These are phyloP conservation scores for Podospora pseudocomata DNA, from an alignment of 495 filamentous ascomycete genomes.

Conservation along the genomic window DNA sequence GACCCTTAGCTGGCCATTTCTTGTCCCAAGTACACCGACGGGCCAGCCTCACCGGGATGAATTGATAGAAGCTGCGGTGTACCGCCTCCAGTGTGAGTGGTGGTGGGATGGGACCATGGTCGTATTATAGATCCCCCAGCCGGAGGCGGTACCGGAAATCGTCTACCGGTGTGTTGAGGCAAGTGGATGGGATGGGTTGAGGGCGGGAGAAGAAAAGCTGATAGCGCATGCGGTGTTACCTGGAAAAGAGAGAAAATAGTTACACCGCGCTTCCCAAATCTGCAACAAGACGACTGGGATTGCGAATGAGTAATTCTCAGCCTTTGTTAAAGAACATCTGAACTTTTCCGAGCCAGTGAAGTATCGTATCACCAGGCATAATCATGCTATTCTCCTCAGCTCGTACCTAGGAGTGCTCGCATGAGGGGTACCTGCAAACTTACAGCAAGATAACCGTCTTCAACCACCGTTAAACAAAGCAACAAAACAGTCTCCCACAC, in stretches of 20 bases:
- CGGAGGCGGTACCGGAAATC: background rate
- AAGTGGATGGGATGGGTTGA: background rate
- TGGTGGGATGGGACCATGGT: background rate
- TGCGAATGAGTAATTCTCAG: background rate
- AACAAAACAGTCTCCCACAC: no score
- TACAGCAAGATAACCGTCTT: no score
- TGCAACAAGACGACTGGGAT: background rate
- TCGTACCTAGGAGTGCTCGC: no score
- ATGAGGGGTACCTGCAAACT: no score
- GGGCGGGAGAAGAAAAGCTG: background rate
- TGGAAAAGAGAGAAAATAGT: background rate
- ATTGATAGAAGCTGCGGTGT: background rate
- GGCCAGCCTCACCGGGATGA: background rate
- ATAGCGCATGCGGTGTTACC: background rate
- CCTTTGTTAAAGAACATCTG: background rate
- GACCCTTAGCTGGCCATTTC: conserved; percentile 7
- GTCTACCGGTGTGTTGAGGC: background rate
- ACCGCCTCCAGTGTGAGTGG: background rate
- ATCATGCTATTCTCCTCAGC: no score
- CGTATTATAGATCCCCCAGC: background rate
- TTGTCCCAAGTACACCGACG: background rate
- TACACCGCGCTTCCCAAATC: background rate
- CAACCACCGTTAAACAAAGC: no score
- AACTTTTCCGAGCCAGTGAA: background rate
- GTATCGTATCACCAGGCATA: background rate